Conservation (phyloP, 805 yeast genomes). For the Ogataea parapolymorpha region DNA sequence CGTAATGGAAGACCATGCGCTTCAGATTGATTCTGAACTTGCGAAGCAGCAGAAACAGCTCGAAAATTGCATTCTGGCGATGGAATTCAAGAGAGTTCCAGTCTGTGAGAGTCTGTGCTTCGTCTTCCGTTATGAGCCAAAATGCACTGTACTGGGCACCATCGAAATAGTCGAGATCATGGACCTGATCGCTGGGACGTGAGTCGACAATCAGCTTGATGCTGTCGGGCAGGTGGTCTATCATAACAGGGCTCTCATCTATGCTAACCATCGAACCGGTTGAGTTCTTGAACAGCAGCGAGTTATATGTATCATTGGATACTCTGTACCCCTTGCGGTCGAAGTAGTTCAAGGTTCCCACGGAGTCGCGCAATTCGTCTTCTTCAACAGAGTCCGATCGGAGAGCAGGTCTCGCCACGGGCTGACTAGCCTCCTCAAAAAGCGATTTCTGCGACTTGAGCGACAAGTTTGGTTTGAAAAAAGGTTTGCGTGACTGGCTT, state of each 20-base stretch:
- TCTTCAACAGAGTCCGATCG: slow-evolving; percentile 11
- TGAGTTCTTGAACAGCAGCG: slow-evolving; percentile 2
- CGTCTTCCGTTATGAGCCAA: slow-evolving; percentile 29
- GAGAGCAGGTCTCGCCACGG: not conserved
- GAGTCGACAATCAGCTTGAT: slow-evolving; percentile 27
- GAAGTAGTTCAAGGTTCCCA: slow-evolving; percentile 12
- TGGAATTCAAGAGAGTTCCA: slow-evolving; percentile 30
- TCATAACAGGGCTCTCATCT: slow-evolving; percentile 6
- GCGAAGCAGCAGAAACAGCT: slow-evolving; percentile 24
- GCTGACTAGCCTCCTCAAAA: slow-evolving; percentile 2
- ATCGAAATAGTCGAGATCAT: slow-evolving; percentile 22
- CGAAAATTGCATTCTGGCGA: slow-evolving; percentile 31
- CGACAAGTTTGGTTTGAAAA: slow-evolving; percentile 9
- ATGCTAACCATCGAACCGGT: slow-evolving; percentile 1
- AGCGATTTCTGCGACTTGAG: slow-evolving; percentile 9
- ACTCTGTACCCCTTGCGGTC: slow-evolving; percentile 11
- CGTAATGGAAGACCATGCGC: slow-evolving; percentile 29
- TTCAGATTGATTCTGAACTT: slow-evolving; percentile 27
- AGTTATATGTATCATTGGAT: slow-evolving; percentile 7
- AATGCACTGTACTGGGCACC: slow-evolving; percentile 27
- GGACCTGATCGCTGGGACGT: slow-evolving; percentile 24
- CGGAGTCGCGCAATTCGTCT: slow-evolving; percentile 13
- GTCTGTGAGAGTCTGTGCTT: slow-evolving; percentile 15
- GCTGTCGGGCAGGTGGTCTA: slow-evolving; percentile 19
- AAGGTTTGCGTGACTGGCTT: slow-evolving; percentile 3